Base-by-base conservation (phyloP, 2,329 filamentous ascomycete species). In the Diplocarpon mali region DNA sequence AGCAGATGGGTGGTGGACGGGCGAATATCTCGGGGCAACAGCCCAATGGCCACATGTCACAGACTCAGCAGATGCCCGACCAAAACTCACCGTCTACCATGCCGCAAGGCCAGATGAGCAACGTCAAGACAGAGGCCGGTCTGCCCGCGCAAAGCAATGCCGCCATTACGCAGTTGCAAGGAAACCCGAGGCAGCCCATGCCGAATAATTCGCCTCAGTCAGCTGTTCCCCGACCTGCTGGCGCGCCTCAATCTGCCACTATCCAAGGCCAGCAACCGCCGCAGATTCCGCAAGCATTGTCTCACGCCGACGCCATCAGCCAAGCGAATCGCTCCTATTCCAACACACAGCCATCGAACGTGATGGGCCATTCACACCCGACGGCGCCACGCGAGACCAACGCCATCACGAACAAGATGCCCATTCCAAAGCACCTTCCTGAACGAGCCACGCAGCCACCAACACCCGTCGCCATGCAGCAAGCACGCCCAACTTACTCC, bases 401-500 rank as follows among this genome's bases (percentile, higher is more conserved):
- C 40, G 43, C 54, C 6, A 57, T 53, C 14, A 60, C 58, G 8
- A 56, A 54, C 37, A 59, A 60, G 49, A 57, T 62, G 55, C 61
- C 59, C 13, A 63, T 62, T 42, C 50, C 87, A 2, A 94, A 93
- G 64, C 78, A 75, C 32, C 72, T 96, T 2, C 75, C 73, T 4
- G 75, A 78, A 45, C 73, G 74, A 38, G 81, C 83, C 37, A 77
- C 82, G 6, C 72, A 78, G 42, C 71, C 81, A 35, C 85, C 86
- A 4, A 74, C 80, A 49, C 81, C 88, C 2, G 88, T 95, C 16
- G 64, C 73, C 10, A 81, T 90, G 80, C 77, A 65, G 52, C 76
- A 67, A 60, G 76, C 67, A 10, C 80, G 92, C 7, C 92, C 92
- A n/a, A 94, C 90, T 0, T 75, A 92, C 59, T 80, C 79, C 14